Base-by-base conservation (phyloP, 2,329 filamentous ascomycete genomes). In the Fusarium staphyleae region DNA sequence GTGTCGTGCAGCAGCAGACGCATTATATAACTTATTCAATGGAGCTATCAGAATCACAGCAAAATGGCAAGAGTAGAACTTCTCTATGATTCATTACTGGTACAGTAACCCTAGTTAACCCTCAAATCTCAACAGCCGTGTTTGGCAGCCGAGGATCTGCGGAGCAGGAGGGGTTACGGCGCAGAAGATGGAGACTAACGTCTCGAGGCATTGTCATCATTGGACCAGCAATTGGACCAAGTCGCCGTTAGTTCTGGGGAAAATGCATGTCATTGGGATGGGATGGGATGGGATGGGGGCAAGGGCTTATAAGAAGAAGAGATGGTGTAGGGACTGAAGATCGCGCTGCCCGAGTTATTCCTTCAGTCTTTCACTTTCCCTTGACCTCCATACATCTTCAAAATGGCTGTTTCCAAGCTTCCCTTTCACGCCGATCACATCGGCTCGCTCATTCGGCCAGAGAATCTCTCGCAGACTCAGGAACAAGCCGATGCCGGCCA, bases 341-440 rank as follows among this genome's bases (percentile, higher is more conserved):
- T 47, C 19, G 30, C 5, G 22, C 22, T 9, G 22, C 7, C 9
- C 22, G 9, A 7, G 22, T 8, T 24, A 45, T 36, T 18, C 28
- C 44, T 34, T 34, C 37, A 15, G 29, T 26, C 13, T 30, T 16
- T 29, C 26, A 6, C 22, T 8, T 41, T 29, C 30, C 37, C 5
- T 26, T 30, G 3, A 5, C 13, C 28, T 30, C 28, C 7, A 9
- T 12, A 13, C 13, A n/a, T 6, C 11, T 14, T 37, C 39, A 59
- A 24, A 49, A 71, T 71, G 68, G 41, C 43, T 26, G 59, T 42
- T 30, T 60, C 66, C 28, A 67, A 67, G 48, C 69, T 75, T 10
- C 87, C 85, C 42, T 90, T 89, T 74, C 82, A 88, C 68, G 87
- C 87, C 54, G 88, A 91, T 74, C 88, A 91, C 62, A 81, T 89